Conservation (phyloP, 352 stramenopile species). For the Pythium sp. region DNA sequence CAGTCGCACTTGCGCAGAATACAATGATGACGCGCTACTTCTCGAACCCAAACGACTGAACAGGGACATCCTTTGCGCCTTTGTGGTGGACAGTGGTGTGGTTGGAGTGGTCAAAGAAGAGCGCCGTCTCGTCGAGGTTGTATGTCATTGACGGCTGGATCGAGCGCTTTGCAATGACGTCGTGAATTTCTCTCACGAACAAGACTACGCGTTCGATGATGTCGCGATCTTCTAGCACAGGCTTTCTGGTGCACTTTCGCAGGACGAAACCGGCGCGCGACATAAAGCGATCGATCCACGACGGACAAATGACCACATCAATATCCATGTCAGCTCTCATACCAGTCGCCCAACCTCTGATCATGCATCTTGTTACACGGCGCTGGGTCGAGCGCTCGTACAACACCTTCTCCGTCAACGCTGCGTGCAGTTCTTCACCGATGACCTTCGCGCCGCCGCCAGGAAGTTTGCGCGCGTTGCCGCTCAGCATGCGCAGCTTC, state of each 20-base stretch:
- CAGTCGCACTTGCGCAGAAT: not conserved
- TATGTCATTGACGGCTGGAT: not conserved
- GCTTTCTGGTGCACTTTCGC: not conserved
- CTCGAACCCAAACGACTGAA: slow-evolving; percentile 4
- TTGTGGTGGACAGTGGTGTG: not conserved
- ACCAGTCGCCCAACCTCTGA: not conserved
- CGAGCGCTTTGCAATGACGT: not conserved
- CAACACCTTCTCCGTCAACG: not conserved
- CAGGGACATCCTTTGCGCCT: not conserved
- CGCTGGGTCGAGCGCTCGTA: not conserved
- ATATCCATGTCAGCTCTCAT: not conserved
- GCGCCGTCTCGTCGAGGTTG: not conserved
- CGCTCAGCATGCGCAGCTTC: slow-evolving; percentile 1
- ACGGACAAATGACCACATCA: slow-evolving; percentile 1
- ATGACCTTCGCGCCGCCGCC: not conserved
- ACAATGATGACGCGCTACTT: not conserved
- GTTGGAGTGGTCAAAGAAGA: slow-evolving; percentile 5
- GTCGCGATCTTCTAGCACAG: not conserved
- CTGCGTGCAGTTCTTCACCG: not conserved
- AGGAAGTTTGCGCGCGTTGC: not conserved
- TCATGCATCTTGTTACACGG: not conserved
- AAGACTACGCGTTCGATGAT: not conserved
- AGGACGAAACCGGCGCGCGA: not conserved
- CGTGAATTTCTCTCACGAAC: not conserved
- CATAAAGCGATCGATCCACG: slow-evolving; percentile 1